These are phyloP conservation scores for Entophlyctis helioformis DNA, from an alignment of 192 early-diverging fungal species.

Conservation along the genomic window DNA sequence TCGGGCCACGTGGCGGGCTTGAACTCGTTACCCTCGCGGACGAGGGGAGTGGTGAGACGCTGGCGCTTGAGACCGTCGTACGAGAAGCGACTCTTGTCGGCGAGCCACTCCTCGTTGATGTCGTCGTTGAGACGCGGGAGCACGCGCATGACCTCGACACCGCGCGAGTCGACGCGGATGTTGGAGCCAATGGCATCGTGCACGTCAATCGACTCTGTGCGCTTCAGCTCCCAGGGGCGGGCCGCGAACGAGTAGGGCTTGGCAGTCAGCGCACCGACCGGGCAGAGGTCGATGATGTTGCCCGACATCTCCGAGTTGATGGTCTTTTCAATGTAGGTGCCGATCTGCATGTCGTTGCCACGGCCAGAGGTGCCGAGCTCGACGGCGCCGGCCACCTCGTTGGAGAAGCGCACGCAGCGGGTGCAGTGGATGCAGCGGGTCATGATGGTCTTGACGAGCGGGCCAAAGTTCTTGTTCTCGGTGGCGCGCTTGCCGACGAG, in stretches of 20 bases:
- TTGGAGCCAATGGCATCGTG: constrained; percentile 89
- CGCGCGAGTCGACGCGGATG: constrained; percentile 92
- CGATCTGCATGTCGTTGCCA: constrained; percentile 97
- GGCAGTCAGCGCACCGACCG: constrained; percentile 92
- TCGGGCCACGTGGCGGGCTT: constrained; percentile 76
- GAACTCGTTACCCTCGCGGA: constrained; percentile 73
- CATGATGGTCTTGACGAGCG: constrained; percentile 93
- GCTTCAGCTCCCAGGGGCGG: constrained; percentile 94
- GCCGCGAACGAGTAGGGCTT: constrained; percentile 92
- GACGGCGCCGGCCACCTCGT: constrained; percentile 90
- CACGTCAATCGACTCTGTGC: constrained; percentile 92
- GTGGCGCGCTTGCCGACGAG: constrained; percentile 79
- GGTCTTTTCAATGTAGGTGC: constrained; percentile 85
- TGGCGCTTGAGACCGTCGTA: constrained; percentile 95
- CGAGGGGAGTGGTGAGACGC: constrained; percentile 82
- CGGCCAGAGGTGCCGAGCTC: constrained; percentile 93
- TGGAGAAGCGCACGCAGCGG: constrained; percentile 94
- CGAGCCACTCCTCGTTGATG: constrained; percentile 99
- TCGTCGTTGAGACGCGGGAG: constrained; percentile 92
- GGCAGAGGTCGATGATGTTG: constrained; percentile 96
- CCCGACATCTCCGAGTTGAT: constrained; percentile 91
- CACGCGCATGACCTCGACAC: constrained; percentile 92
- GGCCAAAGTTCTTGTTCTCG: constrained; percentile 95
- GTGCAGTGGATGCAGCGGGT: constrained; percentile 99
- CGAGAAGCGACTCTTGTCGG: constrained; percentile 92